Evolutionary conservation across 2,329 filamentous ascomycete genomes (phyloP).

Genomic region (Mycosphaerelloides madeirae): DNA sequence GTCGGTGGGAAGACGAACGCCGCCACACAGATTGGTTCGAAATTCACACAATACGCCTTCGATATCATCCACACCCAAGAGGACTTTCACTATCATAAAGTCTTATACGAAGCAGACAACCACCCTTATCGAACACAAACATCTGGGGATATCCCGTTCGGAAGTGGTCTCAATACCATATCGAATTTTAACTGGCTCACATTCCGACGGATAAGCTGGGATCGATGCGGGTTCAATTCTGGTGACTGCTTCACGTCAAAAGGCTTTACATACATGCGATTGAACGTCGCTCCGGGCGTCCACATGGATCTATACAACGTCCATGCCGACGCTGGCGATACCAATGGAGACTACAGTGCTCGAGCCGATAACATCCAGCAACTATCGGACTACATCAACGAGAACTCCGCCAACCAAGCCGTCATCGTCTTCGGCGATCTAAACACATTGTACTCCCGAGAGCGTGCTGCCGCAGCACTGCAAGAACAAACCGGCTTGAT

Average conservation of each 20-base stretch:
- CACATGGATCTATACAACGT: slow-evolving; percentile 63
- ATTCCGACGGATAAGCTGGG: slow-evolving; percentile 57
- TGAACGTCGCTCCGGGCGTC: slow-evolving; percentile 48
- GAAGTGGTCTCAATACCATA: slow-evolving; percentile 61
- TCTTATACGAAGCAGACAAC: slow-evolving; percentile 57
- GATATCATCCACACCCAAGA: slow-evolving; percentile 63
- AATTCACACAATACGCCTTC: slow-evolving; percentile 54
- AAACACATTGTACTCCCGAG: slow-evolving; percentile 61
- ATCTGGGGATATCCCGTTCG: slow-evolving; percentile 59
- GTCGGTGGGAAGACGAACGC: slow-evolving; percentile 59
- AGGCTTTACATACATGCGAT: slow-evolving; percentile 64
- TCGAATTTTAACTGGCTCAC: slow-evolving; percentile 55
- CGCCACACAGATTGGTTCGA: slow-evolving; percentile 51
- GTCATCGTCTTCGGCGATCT: slow-evolving; percentile 63
- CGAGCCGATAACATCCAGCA: slow-evolving; percentile 58
- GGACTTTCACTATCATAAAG: slow-evolving; percentile 64
- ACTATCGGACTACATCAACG: slow-evolving; percentile 54
- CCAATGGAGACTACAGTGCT: slow-evolving; percentile 50
- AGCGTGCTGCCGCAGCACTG: slow-evolving; percentile 52
- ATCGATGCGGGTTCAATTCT: slow-evolving; percentile 52
- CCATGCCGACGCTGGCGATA: slow-evolving; percentile 59
- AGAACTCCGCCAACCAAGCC: slow-evolving; percentile 55
- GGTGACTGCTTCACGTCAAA: slow-evolving; percentile 64
- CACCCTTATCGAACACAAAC: slow-evolving; percentile 60
- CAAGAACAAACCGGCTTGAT: slow-evolving; percentile 49